Conservation (phyloP, 169 alveolate genomes). For the Cryptosporidium viatorum region DNA sequence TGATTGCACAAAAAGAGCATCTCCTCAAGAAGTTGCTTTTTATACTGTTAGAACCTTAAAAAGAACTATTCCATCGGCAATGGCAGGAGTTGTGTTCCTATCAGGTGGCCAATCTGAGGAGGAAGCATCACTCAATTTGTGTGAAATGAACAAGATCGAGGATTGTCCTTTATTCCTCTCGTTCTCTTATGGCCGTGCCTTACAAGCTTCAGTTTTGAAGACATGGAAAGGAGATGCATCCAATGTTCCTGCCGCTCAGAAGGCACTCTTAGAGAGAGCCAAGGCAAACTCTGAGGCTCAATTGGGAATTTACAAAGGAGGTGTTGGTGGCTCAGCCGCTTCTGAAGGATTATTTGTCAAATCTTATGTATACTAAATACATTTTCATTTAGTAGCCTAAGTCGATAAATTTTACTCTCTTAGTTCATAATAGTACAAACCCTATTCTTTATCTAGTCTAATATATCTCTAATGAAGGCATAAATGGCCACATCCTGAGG, state of each 20-base stretch:
- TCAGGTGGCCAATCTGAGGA: constrained; percentile 99
- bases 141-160: constrained; percentile 94
- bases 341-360: constrained; percentile 63
- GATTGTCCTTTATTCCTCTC: constrained; percentile 95
- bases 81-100: constrained; percentile 96
- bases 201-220: constrained; percentile 94
- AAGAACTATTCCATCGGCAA: constrained; percentile 96
- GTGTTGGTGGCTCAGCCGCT: constrained; percentile 80
- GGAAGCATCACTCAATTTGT: constrained; percentile 95
- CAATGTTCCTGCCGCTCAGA: constrained; percentile 95
- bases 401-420: neutral
- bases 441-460: neutral
- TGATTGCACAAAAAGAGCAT: constrained; percentile 88
- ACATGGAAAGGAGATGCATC: constrained; percentile 97
- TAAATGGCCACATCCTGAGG: constrained; percentile 71
- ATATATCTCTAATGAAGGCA: constrained; percentile 1
- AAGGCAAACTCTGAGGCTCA: constrained; percentile 97
- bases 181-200: constrained; percentile 99
- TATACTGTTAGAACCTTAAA: constrained; percentile 93
- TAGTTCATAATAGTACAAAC: too few species aligned
- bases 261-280: constrained; percentile 93
- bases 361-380: constrained; percentile 51
- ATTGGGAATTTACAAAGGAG: constrained; percentile 90
- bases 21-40: constrained; percentile 94
- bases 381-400: neutral